Base-by-base conservation (phyloP, 129 eudicot genomes). In the Centella asiatica region DNA sequence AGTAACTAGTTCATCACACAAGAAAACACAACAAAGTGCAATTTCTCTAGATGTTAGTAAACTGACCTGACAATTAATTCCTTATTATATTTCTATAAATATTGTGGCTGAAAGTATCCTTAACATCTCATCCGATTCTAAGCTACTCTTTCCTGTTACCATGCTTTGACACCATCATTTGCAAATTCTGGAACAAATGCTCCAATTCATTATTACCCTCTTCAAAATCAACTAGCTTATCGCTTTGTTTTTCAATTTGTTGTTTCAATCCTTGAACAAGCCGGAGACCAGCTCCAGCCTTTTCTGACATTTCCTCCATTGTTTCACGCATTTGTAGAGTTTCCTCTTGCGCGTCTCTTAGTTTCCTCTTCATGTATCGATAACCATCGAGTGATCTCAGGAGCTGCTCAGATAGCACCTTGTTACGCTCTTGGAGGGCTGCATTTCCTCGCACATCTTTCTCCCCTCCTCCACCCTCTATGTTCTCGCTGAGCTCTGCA, bases 331-430 rank as follows among this genome's bases (percentile, higher is more conserved):
- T 67, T 13, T 50, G 72, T 60, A 47, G 31, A 32, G 72, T 83
- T 37, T 86, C 86, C 46, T 81, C 95, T 22, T 48, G 47, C 15
- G 61, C 76, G 28, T 81, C 93, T 28, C 52, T 75, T 24, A 74
- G 40, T 57, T 68, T 86, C 72, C 86, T 58, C 60, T 83, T 90
- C 76, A 81, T 60, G 0, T 83, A 69, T 18, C 81, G 62, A 17
- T 86, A 83, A 29, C 80, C 89, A 5, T 89, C 93, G 9, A 83
- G 74, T 13, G 93, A 77, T 62, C 67, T 81, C 26, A 76, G 36
- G 4, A 86, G 85, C 49, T 83, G 83, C 11, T 71, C 81, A 0
- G 88, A 75, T 18, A 85, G 71, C 2, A 61, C 79, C 71, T 78
- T 76, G 57, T 85, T 82, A 5, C 79, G 80, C 36, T 85, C 82